Evolutionary conservation across 73 alveolate genomes (phyloP).

Genomic region (Effrenium voratum): DNA sequence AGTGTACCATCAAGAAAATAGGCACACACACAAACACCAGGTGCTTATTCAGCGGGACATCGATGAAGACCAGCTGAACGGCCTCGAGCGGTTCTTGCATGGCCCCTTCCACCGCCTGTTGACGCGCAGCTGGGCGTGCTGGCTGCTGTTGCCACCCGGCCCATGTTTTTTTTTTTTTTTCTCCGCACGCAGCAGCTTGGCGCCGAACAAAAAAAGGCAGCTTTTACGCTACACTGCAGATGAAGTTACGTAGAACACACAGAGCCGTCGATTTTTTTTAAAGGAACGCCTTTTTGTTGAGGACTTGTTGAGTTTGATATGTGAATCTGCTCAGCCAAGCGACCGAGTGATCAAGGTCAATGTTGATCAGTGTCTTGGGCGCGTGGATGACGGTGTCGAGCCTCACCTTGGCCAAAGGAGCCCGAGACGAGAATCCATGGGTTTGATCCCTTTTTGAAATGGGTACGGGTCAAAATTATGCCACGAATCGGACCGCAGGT

Average conservation of each 20-base stretch:
- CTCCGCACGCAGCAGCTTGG: neutral
- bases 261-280: too few relatives aligned
- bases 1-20: too few relatives aligned
- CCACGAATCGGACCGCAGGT: neutral
- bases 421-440: neutral
- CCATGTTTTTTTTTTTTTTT: neutral
- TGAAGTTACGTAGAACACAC: neutral
- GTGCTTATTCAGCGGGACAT: slow-evolving; percentile 31
- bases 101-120: slow-evolving; percentile 1
- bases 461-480: neutral
- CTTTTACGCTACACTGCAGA: neutral
- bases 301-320: too few relatives aligned
- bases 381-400: neutral
- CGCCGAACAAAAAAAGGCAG: neutral
- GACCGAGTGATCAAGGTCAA: slow-evolving; percentile 1
- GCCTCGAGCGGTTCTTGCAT: slow-evolving; percentile 35
- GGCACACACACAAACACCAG: too few relatives aligned
- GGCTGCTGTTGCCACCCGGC: slow-evolving; percentile 18
- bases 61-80: slow-evolving; percentile 39
- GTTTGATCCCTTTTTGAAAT: neutral
- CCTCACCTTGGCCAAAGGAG: slow-evolving; percentile 55
- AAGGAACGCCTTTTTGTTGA: neutral
- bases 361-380: neutral
- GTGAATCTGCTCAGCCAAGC: too few relatives aligned
- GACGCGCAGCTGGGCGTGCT: slow-evolving; percentile 4